Conservation (phyloP, 768 basidiomycete genomes). For the Rhodotorula diobovata region DNA sequence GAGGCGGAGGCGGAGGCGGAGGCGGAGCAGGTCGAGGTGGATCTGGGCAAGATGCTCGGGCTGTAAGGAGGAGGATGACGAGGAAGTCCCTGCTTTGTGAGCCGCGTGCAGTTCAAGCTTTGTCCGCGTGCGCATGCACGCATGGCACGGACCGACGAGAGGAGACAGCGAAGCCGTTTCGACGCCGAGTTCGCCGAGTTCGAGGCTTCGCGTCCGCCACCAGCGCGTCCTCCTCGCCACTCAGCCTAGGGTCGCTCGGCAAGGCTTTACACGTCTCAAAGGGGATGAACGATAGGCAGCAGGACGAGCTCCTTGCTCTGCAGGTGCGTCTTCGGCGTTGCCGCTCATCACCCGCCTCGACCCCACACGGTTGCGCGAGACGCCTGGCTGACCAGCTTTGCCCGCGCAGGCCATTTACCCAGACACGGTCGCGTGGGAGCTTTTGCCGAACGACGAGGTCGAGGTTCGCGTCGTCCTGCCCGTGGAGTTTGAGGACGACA, state of each 20-base stretch:
- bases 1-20: neutral
- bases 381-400: no score
- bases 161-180: no score
- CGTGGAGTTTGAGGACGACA: slow-evolving; percentile 7
- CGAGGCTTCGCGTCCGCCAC: neutral
- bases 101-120: neutral
- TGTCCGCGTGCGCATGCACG: no score
- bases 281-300: slow-evolving; percentile 20
- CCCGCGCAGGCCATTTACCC: slow-evolving; percentile 15
- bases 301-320: slow-evolving; percentile 25
- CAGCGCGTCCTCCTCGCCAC: neutral
- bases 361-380: neutral
- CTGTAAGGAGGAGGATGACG: neutral
- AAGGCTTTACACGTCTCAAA: no score
- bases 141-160: no score
- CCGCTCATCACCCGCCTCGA: neutral
- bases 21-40: slow-evolving; percentile 1
- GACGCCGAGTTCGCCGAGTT: no score
- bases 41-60: slow-evolving; percentile 4
- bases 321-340: neutral
- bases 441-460: neutral
- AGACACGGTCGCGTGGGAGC: slow-evolving; percentile 6
- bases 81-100: neutral
- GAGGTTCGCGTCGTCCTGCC: slow-evolving; percentile 1
- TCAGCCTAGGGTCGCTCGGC: neutral